A percentile compares a stretch with the other conserved stretches of the same genome.
phyloP scores from a whole-genome alignment of 73 alveolate species.

The Paramecium tetraurelia region DNA sequence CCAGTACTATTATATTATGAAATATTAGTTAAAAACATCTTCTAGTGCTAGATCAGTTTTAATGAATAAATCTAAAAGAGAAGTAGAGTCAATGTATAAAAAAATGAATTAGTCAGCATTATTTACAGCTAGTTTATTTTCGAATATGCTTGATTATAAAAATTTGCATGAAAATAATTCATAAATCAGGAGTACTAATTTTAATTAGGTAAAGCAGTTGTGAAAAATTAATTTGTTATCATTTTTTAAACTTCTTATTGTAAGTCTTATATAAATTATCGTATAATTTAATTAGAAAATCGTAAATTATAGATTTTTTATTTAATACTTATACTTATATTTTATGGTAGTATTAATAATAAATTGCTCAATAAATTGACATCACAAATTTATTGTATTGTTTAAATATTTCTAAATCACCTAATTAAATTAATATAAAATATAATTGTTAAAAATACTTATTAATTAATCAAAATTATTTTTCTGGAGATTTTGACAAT shows the following conservation, averaged over 20 bases:
- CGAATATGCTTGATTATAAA: neutral
- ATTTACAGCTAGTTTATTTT: neutral
- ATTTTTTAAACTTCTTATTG: too few relatives aligned
- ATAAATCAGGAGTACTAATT: neutral
- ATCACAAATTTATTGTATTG: too few relatives aligned
- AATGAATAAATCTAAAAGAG: neutral
- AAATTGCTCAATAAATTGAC: too few relatives aligned
- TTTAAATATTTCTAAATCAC: too few relatives aligned
- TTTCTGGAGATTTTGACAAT: neutral
- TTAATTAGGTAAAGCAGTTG: neutral
- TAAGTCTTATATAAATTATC: too few relatives aligned
- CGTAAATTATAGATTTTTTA: too few relatives aligned
- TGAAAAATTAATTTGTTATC: neutral
- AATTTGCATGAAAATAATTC: neutral
- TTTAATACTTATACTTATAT: too few relatives aligned
- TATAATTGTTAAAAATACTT: neutral
- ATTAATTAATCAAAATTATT: neutral
- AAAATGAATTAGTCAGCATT: constrained; percentile 6
- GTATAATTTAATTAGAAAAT: too few relatives aligned
- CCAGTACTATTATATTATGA: neutral
- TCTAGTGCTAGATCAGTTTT: neutral
- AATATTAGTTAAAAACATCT: neutral
- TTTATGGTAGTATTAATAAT: too few relatives aligned
- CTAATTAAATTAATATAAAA: too few relatives aligned
- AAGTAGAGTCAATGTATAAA: neutral